Evolutionary conservation across 352 stramenopile species (phyloP).

Genomic region (Hyaloperonospora brassicae): DNA sequence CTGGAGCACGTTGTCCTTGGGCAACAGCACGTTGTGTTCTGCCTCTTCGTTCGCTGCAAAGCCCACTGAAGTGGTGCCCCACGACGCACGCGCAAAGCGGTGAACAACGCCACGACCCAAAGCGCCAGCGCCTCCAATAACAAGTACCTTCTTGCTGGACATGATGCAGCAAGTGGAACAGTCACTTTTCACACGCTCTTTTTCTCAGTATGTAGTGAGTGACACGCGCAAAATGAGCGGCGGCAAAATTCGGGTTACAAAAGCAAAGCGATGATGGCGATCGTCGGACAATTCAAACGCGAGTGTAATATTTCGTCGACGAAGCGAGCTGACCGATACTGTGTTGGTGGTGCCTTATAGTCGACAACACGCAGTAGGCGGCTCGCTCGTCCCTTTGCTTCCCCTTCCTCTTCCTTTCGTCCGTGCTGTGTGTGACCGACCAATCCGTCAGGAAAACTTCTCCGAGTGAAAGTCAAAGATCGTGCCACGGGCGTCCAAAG

Average conservation of each 20-base stretch:
- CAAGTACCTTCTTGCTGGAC: conserved; percentile 62
- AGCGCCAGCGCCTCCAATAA: conserved; percentile 66
- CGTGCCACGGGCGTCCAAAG: conserved; percentile 38
- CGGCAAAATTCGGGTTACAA: too few species aligned
- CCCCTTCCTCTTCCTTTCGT: too few species aligned
- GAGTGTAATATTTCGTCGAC: too few species aligned
- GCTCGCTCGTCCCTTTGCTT: too few species aligned
- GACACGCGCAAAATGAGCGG: too few species aligned
- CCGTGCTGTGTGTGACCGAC: conserved; percentile 32
- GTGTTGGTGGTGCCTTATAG: too few species aligned
- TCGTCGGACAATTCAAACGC: too few species aligned
- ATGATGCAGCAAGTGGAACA: conserved; percentile 2
- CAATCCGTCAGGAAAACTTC: conserved; percentile 52
- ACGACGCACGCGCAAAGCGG: conserved; percentile 53
- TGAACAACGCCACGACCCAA: conserved; percentile 61
- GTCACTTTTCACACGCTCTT: too few species aligned
- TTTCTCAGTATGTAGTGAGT: too few species aligned
- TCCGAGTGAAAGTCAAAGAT: conserved; percentile 82
- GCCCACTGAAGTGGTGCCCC: conserved; percentile 64
- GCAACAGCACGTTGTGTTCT: conserved; percentile 38
- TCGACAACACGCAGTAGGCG: too few species aligned
- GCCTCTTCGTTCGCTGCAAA: conserved; percentile 58
- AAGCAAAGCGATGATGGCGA: too few species aligned
- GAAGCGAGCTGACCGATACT: too few species aligned
- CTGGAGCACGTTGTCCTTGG: conserved; percentile 37